Base-by-base conservation (phyloP, 176 grass and related monocot species). In the Ampelocalamus luodianensis region DNA sequence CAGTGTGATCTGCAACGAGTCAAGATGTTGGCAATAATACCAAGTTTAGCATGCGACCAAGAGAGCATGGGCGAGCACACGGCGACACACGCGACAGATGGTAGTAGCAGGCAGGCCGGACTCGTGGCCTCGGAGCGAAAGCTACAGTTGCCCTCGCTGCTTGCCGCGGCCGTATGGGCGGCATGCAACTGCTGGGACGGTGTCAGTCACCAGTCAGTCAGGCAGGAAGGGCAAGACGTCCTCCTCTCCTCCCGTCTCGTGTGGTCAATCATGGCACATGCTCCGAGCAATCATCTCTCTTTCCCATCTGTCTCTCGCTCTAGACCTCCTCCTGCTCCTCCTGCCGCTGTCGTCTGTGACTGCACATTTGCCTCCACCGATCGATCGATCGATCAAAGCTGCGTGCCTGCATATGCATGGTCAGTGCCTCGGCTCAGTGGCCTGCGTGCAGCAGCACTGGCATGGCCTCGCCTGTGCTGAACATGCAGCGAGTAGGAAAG, bases 191-290 rank as follows among this genome's bases (percentile, higher is more conserved):
- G 58, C 55, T 36, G 64, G n/a, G 64, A 17, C 63, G 10, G 58
- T 56, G 49, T 15, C 76, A 22, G 29, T 16, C 45, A 34, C 32
- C 32, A 5, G 37, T 62, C n/a, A 11, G 2, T 8, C 34, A 68
- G 37, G 5, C 37, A 10, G 15, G 44, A 12, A 45, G 48, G 14
- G 16, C 23, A 8, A 22, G 20, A 5, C 61, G 23, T 29, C 20
- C 2, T 9, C 4, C 64, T 20, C 34, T 48, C 59, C 36, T 58
- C 7, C 3, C 10, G 26, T 38, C 29, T 76, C 56, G 82, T 84
- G 59, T 66, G 45, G 82, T 84, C 82, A 84, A 84, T 84, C 82
- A 76, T 84, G 72, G 72, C 72, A 76, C 82, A 55, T 51, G 82
- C 32, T 54, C 34, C 72, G 1, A 84, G 72, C 82, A 84, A 84